Base-by-base conservation (phyloP, 78 protist genomes). In the Planoprotostelium fungivorum region DNA sequence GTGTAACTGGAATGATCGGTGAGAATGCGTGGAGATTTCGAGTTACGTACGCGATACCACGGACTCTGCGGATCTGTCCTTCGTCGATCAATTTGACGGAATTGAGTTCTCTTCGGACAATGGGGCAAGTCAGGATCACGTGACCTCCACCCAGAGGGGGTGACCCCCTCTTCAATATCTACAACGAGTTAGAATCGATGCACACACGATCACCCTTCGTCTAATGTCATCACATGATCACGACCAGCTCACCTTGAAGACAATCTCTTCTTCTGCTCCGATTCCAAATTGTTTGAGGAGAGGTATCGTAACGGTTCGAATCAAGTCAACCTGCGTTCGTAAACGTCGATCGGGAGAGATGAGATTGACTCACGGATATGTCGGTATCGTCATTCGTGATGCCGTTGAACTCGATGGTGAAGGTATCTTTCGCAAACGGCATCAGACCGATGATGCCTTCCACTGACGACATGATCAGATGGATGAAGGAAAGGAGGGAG, bases 81-180 rank as follows among this genome's bases (percentile, higher is more conserved):
- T 38, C 87, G 73, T 96, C 98, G 28, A 88, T 0, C 10, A 94
- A 36, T 29, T 93, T 87, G 36, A 98, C 1, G 28, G 99, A 94
- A 28, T 28, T 85, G 16, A 98, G 90, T 36, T 36, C 86, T 37
- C 84, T 95, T 29, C 63, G 38, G 37, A 95, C 97, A 0, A 38
- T 35, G 0, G 99, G 98, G 83, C 97, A 92, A 0, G 37, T 89
- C 39, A 98, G 89, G 31, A 39, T 0, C n/a, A 98, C 98, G 37
- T 93, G 95, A 31, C 99, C 99, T 16, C 98, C 99, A 0, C 99
- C 99, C 0, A n/a, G 36, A 0, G 99, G 98, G 5, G 96, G 98
- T 0, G 96, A 95, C 1, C 99, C 99, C 0, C 99, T 89, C 85
- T 93, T 93, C 36, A 86, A 28, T 29, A 92, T 89, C 35, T 90